Evolutionary conservation across 345 rosid species (phyloP).

Genomic region (Dipteronia sinensis): DNA sequence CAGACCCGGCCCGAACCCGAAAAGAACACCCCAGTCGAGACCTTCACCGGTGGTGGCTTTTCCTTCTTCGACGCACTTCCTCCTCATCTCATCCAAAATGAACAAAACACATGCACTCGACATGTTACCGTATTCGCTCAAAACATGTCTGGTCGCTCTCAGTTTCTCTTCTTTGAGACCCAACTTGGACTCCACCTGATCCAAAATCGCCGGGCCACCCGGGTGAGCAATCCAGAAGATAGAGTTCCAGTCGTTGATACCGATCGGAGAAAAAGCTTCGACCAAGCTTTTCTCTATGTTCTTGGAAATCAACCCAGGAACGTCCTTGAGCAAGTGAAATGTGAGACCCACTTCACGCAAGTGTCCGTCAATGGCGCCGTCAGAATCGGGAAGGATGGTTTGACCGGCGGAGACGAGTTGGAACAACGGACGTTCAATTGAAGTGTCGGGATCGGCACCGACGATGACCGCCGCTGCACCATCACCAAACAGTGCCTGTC

Average conservation of each 20-base stretch:
- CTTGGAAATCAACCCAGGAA: conserved; percentile 70
- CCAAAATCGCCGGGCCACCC: conserved; percentile 72
- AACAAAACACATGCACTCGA: conserved; percentile 84
- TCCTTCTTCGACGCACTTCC: conserved; percentile 53
- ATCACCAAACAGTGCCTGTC: conserved; percentile 72
- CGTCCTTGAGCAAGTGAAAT: conserved; percentile 64
- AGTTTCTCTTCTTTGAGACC: conserved; percentile 57
- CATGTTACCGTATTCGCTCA: conserved; percentile 81
- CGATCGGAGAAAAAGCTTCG: conserved; percentile 70
- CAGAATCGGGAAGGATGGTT: conserved; percentile 72
- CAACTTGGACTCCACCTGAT: conserved; percentile 58
- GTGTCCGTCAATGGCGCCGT: conserved; percentile 72
- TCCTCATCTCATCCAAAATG: conserved; percentile 80
- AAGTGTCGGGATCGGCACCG: conserved; percentile 59
- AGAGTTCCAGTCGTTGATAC: conserved; percentile 79
- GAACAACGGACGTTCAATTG: conserved; percentile 56
- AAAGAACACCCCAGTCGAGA: conserved; percentile 79
- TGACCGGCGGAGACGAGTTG: conserved; percentile 69
- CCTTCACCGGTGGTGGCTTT: conserved; percentile 75
- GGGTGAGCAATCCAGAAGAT: conserved; percentile 83
- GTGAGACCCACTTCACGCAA: conserved; percentile 73
- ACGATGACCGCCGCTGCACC: conserved; percentile 71
- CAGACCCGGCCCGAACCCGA: conserved; percentile 90
- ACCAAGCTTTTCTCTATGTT: conserved; percentile 64
- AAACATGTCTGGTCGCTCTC: conserved; percentile 57